phyloP scores from a whole-genome alignment of 192 early-diverging fungal species.

The Coemansia sp. region DNA sequence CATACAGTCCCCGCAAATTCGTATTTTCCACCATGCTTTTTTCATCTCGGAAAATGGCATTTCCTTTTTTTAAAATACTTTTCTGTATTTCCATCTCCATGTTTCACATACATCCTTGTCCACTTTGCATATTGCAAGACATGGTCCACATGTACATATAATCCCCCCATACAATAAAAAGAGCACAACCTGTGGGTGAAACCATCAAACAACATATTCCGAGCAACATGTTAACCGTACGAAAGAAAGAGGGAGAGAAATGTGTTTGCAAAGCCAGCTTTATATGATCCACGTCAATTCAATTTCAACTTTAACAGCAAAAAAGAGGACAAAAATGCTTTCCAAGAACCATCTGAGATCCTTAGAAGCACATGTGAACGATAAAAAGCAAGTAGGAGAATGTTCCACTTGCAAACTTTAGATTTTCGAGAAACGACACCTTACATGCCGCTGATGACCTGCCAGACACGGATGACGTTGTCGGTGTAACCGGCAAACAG shows the following conservation, averaged over 20 bases:
- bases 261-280: not conserved
- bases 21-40: too few relatives aligned
- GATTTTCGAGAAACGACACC: not conserved
- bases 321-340: constrained; percentile 4
- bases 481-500: constrained; percentile 99
- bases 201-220: not conserved
- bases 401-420: constrained; percentile 54
- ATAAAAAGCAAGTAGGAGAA: constrained; percentile 48
- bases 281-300: constrained; percentile 3
- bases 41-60: not conserved
- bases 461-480: constrained; percentile 80
- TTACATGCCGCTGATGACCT: constrained; percentile 67
- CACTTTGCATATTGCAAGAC: not conserved
- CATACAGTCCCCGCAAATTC: not conserved
- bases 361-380: not conserved
- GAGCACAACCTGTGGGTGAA: too few relatives aligned
- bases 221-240: not conserved
- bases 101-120: not conserved
- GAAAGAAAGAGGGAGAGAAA: not conserved
- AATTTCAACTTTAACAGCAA: not conserved
- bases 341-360: not conserved
- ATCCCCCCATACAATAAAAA: too few relatives aligned
- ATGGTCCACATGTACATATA: not conserved
- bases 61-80: not conserved
- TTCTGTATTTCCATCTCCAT: not conserved